These are phyloP conservation scores for Monilinia polystroma DNA, from an alignment of 2,329 filamentous ascomycete genomes.

Conservation along the genomic window DNA sequence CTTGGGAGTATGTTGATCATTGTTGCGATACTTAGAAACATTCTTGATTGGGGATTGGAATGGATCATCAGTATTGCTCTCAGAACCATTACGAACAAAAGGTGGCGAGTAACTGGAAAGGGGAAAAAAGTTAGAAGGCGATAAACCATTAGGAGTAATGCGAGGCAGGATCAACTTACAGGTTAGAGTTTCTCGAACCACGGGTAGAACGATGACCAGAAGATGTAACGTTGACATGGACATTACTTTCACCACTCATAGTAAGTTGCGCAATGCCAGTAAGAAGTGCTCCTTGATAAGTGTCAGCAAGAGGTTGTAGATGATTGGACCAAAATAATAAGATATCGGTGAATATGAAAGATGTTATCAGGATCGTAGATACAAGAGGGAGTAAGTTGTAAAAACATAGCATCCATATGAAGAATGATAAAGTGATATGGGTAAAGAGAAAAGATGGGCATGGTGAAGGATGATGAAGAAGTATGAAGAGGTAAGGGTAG, in stretches of 20 bases:
- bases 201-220: constrained; percentile 27
- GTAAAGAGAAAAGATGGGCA: too few species aligned
- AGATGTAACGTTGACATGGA: constrained; percentile 24
- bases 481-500: background rate
- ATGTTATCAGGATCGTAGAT: background rate
- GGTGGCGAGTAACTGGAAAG: constrained; percentile 34
- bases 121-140: constrained; percentile 16
- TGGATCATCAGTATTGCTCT: constrained; percentile 32
- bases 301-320: constrained; percentile 3
- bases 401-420: background rate
- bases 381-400: background rate
- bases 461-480: background rate
- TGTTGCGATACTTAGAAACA: constrained; percentile 16
- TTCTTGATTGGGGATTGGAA: constrained; percentile 30
- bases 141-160: background rate
- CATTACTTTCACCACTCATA: constrained; percentile 27
- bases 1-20: constrained; percentile 32
- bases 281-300: constrained; percentile 23
- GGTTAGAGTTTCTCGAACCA: constrained; percentile 25
- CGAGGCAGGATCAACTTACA: constrained; percentile 28
- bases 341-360: too few species aligned
- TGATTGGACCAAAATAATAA: background rate
- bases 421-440: background rate
- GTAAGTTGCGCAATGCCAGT: constrained; percentile 23
- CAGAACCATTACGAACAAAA: constrained; percentile 35